Evolutionary conservation across 768 basidiomycete species (phyloP).

Genomic region (Mycena crocata): DNA sequence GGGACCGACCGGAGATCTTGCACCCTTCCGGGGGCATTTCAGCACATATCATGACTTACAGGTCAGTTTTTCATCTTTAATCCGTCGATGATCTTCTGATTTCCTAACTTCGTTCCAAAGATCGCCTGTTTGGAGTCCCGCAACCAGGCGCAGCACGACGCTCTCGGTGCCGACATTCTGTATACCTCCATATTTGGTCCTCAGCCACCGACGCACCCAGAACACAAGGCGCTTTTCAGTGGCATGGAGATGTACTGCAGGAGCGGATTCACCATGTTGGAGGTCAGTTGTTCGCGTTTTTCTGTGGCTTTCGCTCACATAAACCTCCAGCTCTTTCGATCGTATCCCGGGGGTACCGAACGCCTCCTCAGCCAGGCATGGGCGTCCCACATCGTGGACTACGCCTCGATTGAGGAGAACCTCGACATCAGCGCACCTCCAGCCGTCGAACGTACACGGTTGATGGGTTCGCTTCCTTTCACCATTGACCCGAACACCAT

Average conservation of each 20-base stretch:
- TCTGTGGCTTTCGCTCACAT: neutral
- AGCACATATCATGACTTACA: constrained; percentile 8
- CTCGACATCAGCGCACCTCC: neutral
- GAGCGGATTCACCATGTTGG: neutral
- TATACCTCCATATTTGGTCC: neutral
- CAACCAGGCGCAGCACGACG: neutral
- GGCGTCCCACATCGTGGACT: neutral
- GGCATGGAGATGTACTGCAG: neutral
- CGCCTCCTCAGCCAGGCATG: constrained; percentile 3
- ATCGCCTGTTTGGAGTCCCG: neutral
- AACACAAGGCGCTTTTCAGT: neutral
- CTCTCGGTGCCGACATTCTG: neutral
- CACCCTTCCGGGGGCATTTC: neutral
- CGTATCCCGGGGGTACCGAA: neutral
- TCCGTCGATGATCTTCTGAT: neutral
- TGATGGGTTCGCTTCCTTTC: neutral
- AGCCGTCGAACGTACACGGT: neutral
- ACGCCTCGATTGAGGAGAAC: neutral
- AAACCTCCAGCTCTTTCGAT: neutral
- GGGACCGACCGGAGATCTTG: neutral
- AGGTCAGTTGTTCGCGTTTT: neutral
- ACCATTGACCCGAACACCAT: neutral
- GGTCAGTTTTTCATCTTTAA: neutral
- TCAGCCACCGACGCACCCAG: neutral
- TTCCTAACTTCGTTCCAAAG: neutral